Evolutionary conservation across 2,329 filamentous ascomycete species (phyloP), one percentile per base, ranked within the genome.

Genomic region (Exophiala aquamarina): DNA sequence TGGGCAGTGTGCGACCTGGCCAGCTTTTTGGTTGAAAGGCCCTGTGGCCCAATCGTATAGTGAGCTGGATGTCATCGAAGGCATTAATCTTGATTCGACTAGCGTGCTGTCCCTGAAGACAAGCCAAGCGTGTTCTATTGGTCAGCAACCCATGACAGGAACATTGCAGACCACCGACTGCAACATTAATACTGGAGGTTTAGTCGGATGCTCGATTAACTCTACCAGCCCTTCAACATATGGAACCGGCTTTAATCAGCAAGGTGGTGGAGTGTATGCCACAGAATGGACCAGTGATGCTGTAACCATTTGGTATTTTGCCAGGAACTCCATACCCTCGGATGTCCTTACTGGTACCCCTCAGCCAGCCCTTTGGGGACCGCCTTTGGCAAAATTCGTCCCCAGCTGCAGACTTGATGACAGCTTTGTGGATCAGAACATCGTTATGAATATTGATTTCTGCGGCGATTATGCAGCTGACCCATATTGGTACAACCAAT

Each of bases 301-400:
- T 54, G 92, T 96, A 65, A 77, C 78, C 33, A 75, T 95, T 55
- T 95, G 83, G 80, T 91, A 88, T 56, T 79, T 78, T 52, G 53
- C 66, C 1, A 66, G 73, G 9, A 49, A 48, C 14, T 44, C 55
- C 2, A 70, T 77, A 14, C 76, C 76, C 0, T 38, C 37, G 1
- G 74, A 76, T 17, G 69, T 79, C 26, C 58, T 61, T 7, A 55
- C 51, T 7, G 68, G 68, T 8, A 57, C 49, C 1, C 76, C 76
- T 1, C 66, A 20, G 11, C 32, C 42, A 3, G 60, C 58, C 29
- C 56, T 57, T 0, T 79, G 76, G 64, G 70, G 70, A 3, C 68
- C 59, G 8, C 72, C 75, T 1, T 69, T 69, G 50, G 71, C 70
- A 1, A 61, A 71, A 49, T 70, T 76, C 39, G 38, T 34, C 11